Evolutionary conservation across 73 alveolate species (phyloP).

Genomic region (Paramecium octaurelia): DNA sequence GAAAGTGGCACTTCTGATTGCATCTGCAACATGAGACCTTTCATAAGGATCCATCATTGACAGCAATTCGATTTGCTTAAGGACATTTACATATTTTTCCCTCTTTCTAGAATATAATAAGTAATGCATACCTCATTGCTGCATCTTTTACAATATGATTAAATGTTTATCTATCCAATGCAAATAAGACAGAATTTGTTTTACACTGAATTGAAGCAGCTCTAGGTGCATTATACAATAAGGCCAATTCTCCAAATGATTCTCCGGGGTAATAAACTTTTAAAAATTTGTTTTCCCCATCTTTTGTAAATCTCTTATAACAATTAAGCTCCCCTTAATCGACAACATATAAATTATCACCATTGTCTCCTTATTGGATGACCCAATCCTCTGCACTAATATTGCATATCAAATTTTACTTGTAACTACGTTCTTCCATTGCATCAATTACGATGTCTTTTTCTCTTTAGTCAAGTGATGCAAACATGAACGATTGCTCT

Average conservation of each 20-base stretch:
- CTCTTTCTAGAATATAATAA: constrained; percentile 66
- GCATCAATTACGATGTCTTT: constrained; percentile 85
- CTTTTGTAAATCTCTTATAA: constrained; percentile 69
- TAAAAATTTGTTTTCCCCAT: constrained; percentile 68
- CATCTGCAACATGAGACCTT: constrained; percentile 87
- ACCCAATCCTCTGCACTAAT: constrained; percentile 76
- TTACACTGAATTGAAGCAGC: constrained; percentile 82
- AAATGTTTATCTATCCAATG: constrained; percentile 89
- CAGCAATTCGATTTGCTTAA: constrained; percentile 72
- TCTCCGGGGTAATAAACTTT: constrained; percentile 83
- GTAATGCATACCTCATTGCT: constrained; percentile 54
- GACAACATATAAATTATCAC: constrained; percentile 93
- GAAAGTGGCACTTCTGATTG: constrained; percentile 68
- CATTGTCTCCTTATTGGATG: constrained; percentile 96
- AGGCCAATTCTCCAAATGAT: constrained; percentile 93
- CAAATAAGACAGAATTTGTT: constrained; percentile 71
- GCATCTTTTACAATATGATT: constrained; percentile 91
- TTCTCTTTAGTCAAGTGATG: constrained; percentile 86
- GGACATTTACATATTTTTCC: constrained; percentile 85
- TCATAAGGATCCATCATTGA: constrained; percentile 87
- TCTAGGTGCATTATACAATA: constrained; percentile 89
- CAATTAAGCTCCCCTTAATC: constrained; percentile 90
- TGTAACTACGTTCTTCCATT: constrained; percentile 82
- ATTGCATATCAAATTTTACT: neutral
- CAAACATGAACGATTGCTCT: constrained; percentile 85